A percentile compares a stretch with the other conserved stretches of the same genome.
phyloP scores from a whole-genome alignment of 176 grass and related monocot genomes.

The Triticum turgidum region DNA sequence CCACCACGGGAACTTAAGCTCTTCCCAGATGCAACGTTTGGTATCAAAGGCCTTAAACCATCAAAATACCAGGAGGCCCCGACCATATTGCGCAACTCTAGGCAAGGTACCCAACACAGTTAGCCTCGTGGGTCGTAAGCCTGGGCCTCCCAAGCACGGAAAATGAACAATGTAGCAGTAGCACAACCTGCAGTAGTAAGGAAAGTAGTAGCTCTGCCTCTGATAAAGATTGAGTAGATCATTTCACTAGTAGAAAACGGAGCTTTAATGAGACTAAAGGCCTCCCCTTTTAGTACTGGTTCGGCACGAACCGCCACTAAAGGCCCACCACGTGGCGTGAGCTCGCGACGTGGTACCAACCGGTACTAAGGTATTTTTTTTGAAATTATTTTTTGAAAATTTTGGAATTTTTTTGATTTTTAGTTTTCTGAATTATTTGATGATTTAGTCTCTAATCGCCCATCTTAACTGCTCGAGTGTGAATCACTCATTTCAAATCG shows the following conservation, averaged over 20 bases:
- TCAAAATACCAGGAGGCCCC: conserved; percentile 11
- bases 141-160: conserved; percentile 45
- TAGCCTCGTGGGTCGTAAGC: conserved; percentile 36
- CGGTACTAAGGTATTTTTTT: no score
- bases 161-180: conserved; percentile 53
- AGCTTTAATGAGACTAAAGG: no score
- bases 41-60: not conserved
- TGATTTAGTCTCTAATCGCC: no score
- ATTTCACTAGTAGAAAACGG: not conserved
- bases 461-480: no score
- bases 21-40: conserved; percentile 43
- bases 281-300: no score
- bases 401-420: no score
- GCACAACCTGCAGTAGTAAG: conserved; percentile 29
- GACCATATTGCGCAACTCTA: conserved; percentile 38
- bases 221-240: conserved; percentile 16
- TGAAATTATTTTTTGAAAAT: no score
- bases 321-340: no score
- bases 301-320: no score
- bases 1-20: conserved; percentile 67
- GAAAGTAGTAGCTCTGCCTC: not conserved
- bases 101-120: conserved; percentile 37
- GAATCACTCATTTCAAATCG: no score
- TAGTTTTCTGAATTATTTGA: no score
- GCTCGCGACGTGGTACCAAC: no score